Evolutionary conservation across 805 yeast genomes (phyloP).

Genomic region (Schwanniomyces vanrijiae): DNA sequence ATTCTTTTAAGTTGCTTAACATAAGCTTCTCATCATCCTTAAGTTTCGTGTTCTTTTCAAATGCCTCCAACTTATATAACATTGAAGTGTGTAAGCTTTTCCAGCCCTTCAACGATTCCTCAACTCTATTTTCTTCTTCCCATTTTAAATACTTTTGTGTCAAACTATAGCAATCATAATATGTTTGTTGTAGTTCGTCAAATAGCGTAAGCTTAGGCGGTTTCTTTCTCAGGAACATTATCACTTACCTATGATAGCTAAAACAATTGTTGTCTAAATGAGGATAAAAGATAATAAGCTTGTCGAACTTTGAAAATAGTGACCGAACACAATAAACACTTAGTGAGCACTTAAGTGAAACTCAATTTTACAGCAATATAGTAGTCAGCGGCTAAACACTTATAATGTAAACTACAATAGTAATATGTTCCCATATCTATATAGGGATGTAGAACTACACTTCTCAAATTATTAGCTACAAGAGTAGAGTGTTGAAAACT

Average conservation of each 20-base stretch:
- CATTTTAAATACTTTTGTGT: slow-evolving; percentile 56
- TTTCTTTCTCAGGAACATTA: slow-evolving; percentile 55
- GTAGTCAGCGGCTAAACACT: neutral
- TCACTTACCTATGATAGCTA: neutral
- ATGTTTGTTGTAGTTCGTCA: slow-evolving; percentile 59
- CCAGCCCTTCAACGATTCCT: slow-evolving; percentile 71
- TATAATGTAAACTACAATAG: neutral
- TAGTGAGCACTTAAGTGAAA: neutral
- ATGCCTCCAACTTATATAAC: slow-evolving; percentile 54
- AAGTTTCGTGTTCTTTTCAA: slow-evolving; percentile 39
- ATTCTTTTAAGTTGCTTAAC: slow-evolving; percentile 32
- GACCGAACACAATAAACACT: neutral
- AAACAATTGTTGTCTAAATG: neutral
- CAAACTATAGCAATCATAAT: slow-evolving; percentile 60
- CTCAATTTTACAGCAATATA: neutral
- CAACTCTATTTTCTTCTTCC: slow-evolving; percentile 54
- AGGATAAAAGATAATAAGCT: neutral
- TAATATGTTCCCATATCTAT: neutral
- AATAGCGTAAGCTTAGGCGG: slow-evolving; percentile 53
- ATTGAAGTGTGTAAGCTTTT: slow-evolving; percentile 65
- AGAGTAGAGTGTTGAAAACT: neutral
- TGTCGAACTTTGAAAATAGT: neutral
- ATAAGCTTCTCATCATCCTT: slow-evolving; percentile 23
- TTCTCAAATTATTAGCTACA: no score
- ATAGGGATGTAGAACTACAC: neutral